phyloP scores from a whole-genome alignment of 306 rosid genomes.

The Vicia sativa region DNA sequence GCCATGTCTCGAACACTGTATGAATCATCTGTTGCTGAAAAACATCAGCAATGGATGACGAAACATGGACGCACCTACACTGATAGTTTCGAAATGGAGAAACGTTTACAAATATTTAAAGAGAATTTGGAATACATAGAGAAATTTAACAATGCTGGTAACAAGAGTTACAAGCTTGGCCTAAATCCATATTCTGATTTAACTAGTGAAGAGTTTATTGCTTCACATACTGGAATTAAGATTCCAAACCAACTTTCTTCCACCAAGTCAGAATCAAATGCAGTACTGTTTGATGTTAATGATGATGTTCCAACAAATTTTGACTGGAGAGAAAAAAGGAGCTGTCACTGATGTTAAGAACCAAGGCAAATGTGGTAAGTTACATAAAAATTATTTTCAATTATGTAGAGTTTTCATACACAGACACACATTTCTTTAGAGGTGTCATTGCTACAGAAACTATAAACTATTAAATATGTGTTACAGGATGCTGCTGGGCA shows the following conservation, averaged over 20 bases:
- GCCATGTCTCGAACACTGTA: constrained; percentile 35
- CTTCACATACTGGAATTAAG: constrained; percentile 38
- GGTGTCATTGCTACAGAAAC: too few relatives aligned
- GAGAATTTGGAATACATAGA: constrained; percentile 42
- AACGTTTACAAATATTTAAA: constrained; percentile 39
- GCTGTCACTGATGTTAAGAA: constrained; percentile 45
- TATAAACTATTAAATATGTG: neutral
- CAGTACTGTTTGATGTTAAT: neutral
- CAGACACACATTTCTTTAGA: too few relatives aligned
- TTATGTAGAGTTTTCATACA: too few relatives aligned
- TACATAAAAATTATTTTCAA: too few relatives aligned
- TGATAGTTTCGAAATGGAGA: constrained; percentile 38
- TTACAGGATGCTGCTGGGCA: constrained; percentile 50
- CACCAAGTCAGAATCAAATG: neutral
- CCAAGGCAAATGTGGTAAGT: constrained; percentile 41
- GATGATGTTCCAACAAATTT: constrained; percentile 16
- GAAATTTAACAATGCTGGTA: constrained; percentile 39
- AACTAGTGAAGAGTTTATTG: constrained; percentile 48
- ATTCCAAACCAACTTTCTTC: neutral
- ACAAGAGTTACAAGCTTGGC: constrained; percentile 44
- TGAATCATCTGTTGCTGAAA: constrained; percentile 32
- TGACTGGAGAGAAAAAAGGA: constrained; percentile 49
- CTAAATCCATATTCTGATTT: constrained; percentile 45
- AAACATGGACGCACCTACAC: constrained; percentile 20
- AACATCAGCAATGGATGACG: constrained; percentile 41